Evolutionary conservation across 179 eudicot species (phyloP).

Genomic region (Silene noctiflora): DNA sequence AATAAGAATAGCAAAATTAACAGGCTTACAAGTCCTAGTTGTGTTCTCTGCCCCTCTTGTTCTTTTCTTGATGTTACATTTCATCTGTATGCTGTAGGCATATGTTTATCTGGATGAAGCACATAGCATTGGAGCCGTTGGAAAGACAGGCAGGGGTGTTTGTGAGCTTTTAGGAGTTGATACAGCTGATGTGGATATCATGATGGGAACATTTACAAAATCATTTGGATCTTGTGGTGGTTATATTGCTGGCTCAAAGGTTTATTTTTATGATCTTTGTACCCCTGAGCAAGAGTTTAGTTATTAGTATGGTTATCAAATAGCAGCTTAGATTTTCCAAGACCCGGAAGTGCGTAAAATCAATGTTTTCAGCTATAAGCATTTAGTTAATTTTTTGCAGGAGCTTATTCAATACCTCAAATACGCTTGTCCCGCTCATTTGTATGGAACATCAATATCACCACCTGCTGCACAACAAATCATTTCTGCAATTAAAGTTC

Average conservation of each 20-base stretch:
- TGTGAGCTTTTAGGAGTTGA: slow-evolving; percentile 97
- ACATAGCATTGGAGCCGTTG: slow-evolving; percentile 98
- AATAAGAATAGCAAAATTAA: background rate
- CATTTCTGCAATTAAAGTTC: slow-evolving; percentile 69
- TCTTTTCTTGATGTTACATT: background rate
- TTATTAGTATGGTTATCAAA: background rate
- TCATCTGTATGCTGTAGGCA: slow-evolving; percentile 42
- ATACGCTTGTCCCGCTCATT: slow-evolving; percentile 80
- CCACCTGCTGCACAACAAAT: slow-evolving; percentile 96
- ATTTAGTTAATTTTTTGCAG: slow-evolving; percentile 30
- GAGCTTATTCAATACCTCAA: slow-evolving; percentile 79
- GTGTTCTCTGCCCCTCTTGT: background rate
- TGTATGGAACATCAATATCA: slow-evolving; percentile 88
- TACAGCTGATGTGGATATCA: slow-evolving; percentile 94
- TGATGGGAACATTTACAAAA: slow-evolving; percentile 99
- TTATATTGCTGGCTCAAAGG: slow-evolving; percentile 98
- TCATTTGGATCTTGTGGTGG: slow-evolving; percentile 99
- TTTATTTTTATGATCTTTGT: slow-evolving; percentile 23
- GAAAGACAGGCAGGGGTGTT: slow-evolving; percentile 90
- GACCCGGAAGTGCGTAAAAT: background rate
- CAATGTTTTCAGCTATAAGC: background rate
- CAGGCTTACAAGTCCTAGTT: background rate
- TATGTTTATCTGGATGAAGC: slow-evolving; percentile 93
- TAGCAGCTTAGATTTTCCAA: background rate
- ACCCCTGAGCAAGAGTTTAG: background rate